A percentile compares a stretch with the other conserved stretches of the same genome.
phyloP scores from a whole-genome alignment of 2,329 filamentous ascomycete species.

The Chaetomium olivaceum region DNA sequence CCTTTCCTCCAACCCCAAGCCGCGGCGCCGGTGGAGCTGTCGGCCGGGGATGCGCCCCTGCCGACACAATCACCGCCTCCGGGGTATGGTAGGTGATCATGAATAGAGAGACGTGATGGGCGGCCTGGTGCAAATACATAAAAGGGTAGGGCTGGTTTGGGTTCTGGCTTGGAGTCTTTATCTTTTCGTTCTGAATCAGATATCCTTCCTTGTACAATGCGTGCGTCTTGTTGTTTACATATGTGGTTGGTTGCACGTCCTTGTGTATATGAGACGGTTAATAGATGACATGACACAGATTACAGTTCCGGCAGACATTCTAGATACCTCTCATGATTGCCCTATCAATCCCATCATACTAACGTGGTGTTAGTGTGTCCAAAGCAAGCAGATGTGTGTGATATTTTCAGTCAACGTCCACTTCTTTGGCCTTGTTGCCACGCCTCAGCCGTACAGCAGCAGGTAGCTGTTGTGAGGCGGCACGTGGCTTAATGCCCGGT shows the following conservation, averaged over 20 bases:
- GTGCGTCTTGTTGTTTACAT: neutral
- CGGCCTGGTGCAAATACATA: constrained; percentile 8
- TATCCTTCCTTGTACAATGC: neutral
- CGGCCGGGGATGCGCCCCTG: constrained; percentile 35
- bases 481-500: neutral
- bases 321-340: neutral
- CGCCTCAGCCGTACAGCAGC: neutral
- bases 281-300: neutral
- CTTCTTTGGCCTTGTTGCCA: neutral
- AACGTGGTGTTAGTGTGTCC: neutral
- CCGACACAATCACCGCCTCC: constrained; percentile 40
- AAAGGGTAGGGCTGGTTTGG: neutral
- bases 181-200: neutral
- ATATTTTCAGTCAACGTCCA: neutral
- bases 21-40: constrained; percentile 41
- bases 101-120: constrained; percentile 22
- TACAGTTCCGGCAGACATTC: neutral
- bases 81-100: constrained; percentile 37
- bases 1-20: constrained; percentile 13
- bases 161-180: neutral
- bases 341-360: neutral
- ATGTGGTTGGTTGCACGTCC: neutral
- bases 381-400: neutral
- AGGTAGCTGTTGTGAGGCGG: neutral
- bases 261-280: neutral